Percentiles rank a stretch among this genome's conserved stretches.
Conservation (phyloP, 805 yeast genomes). For the Maudiozyma turicensis region DNA sequence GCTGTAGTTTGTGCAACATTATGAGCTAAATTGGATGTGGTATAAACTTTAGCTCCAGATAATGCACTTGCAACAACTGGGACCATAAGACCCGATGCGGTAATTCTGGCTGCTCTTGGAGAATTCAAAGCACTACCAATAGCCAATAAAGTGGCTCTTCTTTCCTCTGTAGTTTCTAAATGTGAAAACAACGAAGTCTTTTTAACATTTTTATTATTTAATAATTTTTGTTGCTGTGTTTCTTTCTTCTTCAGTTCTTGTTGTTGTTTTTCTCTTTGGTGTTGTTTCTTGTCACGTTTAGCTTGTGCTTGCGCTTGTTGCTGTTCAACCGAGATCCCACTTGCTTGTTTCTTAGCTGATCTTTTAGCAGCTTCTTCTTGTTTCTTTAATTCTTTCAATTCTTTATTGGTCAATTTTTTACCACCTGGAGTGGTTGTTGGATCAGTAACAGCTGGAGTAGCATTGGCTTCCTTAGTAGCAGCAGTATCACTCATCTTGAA, state of each 20-base stretch:
- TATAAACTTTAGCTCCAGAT: slow-evolving; percentile 17
- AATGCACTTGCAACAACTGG: slow-evolving; percentile 24
- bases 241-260: slow-evolving; percentile 44
- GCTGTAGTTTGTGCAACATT: not conserved
- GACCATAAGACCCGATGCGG: slow-evolving; percentile 29
- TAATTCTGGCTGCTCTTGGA: slow-evolving; percentile 26
- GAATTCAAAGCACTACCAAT: slow-evolving; percentile 27
- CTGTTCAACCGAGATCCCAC: slow-evolving; percentile 40
- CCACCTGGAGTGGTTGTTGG: not conserved
- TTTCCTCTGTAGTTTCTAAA: slow-evolving; percentile 68
- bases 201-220: slow-evolving; percentile 29
- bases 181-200: slow-evolving; percentile 63
- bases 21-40: slow-evolving; percentile 13
- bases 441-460: not conserved
- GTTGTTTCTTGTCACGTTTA: slow-evolving; percentile 36
- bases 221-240: slow-evolving; percentile 39
- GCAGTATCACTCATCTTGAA: not conserved
- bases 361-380: slow-evolving; percentile 87
- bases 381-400: slow-evolving; percentile 80
- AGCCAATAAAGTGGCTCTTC: slow-evolving; percentile 37
- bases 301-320: slow-evolving; percentile 32
- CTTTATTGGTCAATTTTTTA: slow-evolving; percentile 54
- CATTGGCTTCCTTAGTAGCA: not conserved
- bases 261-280: slow-evolving; percentile 37
- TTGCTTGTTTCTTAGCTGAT: slow-evolving; percentile 73